Evolutionary conservation across 148 eudicot genomes (phyloP), one percentile per base, ranked within the genome.

Genomic region (Fallopia convolvulus): DNA sequence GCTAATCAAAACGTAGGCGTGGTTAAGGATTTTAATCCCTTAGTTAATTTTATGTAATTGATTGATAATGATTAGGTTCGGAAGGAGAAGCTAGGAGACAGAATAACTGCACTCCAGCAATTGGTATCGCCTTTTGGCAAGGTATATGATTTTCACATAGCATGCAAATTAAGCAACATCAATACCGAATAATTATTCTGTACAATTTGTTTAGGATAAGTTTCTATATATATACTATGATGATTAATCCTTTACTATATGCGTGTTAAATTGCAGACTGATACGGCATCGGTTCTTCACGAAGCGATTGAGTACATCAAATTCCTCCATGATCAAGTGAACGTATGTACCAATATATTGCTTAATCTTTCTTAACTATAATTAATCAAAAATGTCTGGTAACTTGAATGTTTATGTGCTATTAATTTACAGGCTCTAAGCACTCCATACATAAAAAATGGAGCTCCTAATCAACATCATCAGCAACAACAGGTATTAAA

Each of bases 291-390:
- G 13, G 99, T 94, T 76, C 96, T 94, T 71, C 90, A 95, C 18
- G 99, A 94, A 83, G 99, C 99, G 23, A 94, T 94, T 74, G 97
- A 89, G 75, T 94, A 92, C 85, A 94, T 94, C 75, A 92, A 92
- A 76, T 94, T 94, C 83, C 96, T 94, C 89, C 99, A 94, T 82
- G 96, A 92, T 77, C 99, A 92, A 94, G 94, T 94, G 71, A 87
- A 79, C 87, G 99, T 94, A 88, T 86, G 97, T 85, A 48, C 75
- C 20, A 41, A n/a, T 26, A 48, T 48, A 48, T 13, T 15, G 5
- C 1, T 48, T 74, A 12, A 21, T 26, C 39, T 74, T 23, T 74
- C 21, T 23, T 49, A 12, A 11, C 4, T 12, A 8, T 72, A 17
- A 44, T 20, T 21, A 3, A 41, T 7, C 21, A 11, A 20, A 21